phyloP scores from a whole-genome alignment of 805 yeast species.

The Zygotorulaspora chibaensis region DNA sequence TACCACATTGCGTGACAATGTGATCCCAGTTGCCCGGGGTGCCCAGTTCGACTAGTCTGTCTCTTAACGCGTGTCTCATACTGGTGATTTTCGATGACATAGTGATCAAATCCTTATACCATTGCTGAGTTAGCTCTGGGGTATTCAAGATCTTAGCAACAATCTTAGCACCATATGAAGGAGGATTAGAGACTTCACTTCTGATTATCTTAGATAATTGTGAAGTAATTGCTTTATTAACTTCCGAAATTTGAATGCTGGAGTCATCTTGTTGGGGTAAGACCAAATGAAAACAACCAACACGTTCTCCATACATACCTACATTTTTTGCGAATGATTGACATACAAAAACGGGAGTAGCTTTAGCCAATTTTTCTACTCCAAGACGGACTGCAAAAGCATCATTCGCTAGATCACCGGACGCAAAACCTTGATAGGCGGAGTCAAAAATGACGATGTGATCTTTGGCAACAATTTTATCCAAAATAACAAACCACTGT shows the following conservation, averaged over 20 bases:
- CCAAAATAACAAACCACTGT: conserved; percentile 73
- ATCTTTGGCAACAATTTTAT: conserved; percentile 51
- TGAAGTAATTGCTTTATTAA: conserved; percentile 58
- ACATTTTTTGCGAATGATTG: conserved; percentile 96
- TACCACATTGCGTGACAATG: conserved; percentile 85
- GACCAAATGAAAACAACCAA: conserved; percentile 84
- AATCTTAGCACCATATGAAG: conserved; percentile 91
- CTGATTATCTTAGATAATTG: conserved; percentile 75
- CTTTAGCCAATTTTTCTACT: conserved; percentile 41
- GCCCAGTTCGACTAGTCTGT: conserved; percentile 51
- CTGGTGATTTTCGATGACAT: conserved; percentile 80
- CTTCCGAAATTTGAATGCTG: conserved; percentile 34
- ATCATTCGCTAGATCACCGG: conserved; percentile 78
- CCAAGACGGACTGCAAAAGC: conserved; percentile 73
- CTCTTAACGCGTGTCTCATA: conserved; percentile 71
- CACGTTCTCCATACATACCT: conserved; percentile 97
- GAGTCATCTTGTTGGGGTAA: conserved; percentile 38
- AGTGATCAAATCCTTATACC: conserved; percentile 78
- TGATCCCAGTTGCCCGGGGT: conserved; percentile 96
- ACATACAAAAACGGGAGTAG: conserved; percentile 67
- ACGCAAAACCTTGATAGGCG: conserved; percentile 96
- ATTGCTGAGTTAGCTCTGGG: conserved; percentile 64
- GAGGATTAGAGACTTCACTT: conserved; percentile 88
- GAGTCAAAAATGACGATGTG: conserved; percentile 87
- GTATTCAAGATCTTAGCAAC: conserved; percentile 70